phyloP scores from a whole-genome alignment of 768 basidiomycete genomes.

The Rhizopogon roseolus region DNA sequence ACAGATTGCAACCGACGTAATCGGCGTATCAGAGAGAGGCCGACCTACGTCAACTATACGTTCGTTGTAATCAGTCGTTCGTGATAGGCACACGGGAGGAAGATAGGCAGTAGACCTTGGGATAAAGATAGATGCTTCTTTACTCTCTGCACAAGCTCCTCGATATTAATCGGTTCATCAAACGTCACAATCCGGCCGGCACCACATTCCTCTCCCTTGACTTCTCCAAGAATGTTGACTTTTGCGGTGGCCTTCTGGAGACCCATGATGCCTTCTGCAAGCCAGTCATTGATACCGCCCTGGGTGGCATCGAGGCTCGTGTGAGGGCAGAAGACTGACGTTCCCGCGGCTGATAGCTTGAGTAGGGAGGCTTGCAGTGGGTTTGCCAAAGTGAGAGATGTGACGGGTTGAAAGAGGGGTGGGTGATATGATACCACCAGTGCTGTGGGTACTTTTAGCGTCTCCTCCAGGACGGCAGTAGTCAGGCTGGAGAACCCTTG shows the following conservation, averaged over 20 bases:
- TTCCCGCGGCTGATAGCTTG: constrained; percentile 73
- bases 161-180: constrained; percentile 49
- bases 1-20: constrained; percentile 78
- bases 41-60: constrained; percentile 65
- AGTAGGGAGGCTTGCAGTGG: constrained; percentile 80
- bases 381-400: constrained; percentile 71
- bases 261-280: constrained; percentile 51
- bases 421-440: constrained; percentile 84
- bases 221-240: constrained; percentile 33
- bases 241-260: constrained; percentile 22
- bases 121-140: constrained; percentile 61
- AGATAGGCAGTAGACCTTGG: constrained; percentile 38
- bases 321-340: constrained; percentile 86
- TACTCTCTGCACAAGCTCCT: constrained; percentile 59
- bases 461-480: constrained; percentile 63
- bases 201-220: constrained; percentile 47
- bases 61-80: not conserved
- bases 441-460: constrained; percentile 53
- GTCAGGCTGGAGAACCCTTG: constrained; percentile 51
- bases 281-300: constrained; percentile 90
- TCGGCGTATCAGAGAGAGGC: constrained; percentile 25
- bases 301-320: constrained; percentile 81
- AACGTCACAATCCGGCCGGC: constrained; percentile 69
- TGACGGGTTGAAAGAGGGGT: constrained; percentile 71
- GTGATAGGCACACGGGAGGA: not conserved